These are phyloP conservation scores for Apiotrichum sp. DNA, from an alignment of 1,284 basidiomycete genomes.

Conservation along the genomic window DNA sequence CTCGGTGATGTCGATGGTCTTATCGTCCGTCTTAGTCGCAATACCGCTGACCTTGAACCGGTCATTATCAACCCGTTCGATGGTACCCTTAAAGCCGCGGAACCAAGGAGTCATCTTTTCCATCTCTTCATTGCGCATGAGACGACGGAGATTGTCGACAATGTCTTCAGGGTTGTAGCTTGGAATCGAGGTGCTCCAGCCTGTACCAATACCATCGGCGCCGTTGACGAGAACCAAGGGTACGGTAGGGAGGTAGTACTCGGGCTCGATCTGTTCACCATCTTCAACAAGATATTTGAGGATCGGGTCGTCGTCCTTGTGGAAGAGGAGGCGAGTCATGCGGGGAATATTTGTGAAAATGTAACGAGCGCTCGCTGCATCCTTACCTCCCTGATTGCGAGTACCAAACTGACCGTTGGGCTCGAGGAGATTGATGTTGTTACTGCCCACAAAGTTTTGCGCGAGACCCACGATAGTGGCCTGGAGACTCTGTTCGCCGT, in stretches of 20 bases:
- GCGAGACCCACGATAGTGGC: constrained; percentile 91
- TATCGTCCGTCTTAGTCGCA: constrained; percentile 71
- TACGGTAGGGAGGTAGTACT: constrained; percentile 86
- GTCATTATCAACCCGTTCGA: constrained; percentile 72
- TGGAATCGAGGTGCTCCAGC: constrained; percentile 93
- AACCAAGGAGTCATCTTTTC: constrained; percentile 93
- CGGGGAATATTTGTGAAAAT: constrained; percentile 81
- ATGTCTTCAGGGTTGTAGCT: constrained; percentile 91
- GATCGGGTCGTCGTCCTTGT: constrained; percentile 77
- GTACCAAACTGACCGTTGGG: constrained; percentile 98
- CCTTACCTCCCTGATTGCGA: constrained; percentile 78
- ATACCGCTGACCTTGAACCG: constrained; percentile 82
- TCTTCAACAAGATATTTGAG: constrained; percentile 84
- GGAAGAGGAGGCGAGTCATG: constrained; percentile 74
- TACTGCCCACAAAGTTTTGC: constrained; percentile 91
- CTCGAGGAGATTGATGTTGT: constrained; percentile 85
- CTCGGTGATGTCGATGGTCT: constrained; percentile 90
- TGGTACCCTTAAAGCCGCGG: constrained; percentile 84
- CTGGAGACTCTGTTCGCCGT: constrained; percentile 82
- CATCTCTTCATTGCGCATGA: constrained; percentile 81
- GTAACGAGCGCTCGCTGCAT: constrained; percentile 94
- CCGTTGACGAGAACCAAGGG: constrained; percentile 92
- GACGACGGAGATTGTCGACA: constrained; percentile 74
- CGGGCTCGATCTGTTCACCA: constrained; percentile 81
- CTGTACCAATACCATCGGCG: constrained; percentile 95